These are phyloP conservation scores for Colletotrichum tofieldiae DNA, from an alignment of 2,329 filamentous ascomycete genomes.

Conservation along the genomic window DNA sequence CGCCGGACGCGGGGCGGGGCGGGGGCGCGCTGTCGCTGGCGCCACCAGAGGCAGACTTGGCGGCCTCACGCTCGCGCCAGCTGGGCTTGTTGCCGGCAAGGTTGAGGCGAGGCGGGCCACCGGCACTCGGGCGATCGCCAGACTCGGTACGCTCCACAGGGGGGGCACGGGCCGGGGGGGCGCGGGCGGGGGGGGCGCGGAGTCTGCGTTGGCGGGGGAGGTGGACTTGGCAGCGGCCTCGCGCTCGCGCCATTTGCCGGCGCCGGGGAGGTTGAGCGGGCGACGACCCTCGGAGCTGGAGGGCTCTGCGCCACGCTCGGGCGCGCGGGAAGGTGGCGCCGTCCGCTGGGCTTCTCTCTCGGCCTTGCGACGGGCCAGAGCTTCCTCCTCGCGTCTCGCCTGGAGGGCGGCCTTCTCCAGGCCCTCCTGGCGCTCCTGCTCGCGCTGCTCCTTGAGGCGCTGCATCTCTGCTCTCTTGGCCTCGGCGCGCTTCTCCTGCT, in stretches of 20 bases:
- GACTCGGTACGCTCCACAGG: constrained; percentile 63
- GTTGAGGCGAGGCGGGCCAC: constrained; percentile 72
- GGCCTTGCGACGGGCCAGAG: constrained; percentile 80
- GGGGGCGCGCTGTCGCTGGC: constrained; percentile 56
- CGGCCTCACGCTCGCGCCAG: constrained; percentile 82
- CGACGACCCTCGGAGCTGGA: constrained; percentile 45
- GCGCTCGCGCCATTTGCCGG: constrained; percentile 61
- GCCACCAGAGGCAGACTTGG: constrained; percentile 56
- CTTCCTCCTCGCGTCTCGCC: constrained; percentile 89
- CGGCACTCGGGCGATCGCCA: constrained; percentile 57
- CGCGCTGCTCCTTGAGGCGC: constrained; percentile 76
- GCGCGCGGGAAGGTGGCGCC: constrained; percentile 58
- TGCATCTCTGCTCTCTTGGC: constrained; percentile 81
- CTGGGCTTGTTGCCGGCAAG: constrained; percentile 74
- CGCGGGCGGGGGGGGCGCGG: constrained; percentile 48
- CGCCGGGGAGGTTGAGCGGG: constrained; percentile 50
- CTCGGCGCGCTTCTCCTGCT: constrained; percentile 84
- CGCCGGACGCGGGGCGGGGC: constrained; percentile 55
- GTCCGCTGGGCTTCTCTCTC: constrained; percentile 70
- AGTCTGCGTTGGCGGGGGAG: constrained; percentile 52
- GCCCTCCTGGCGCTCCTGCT: constrained; percentile 78
- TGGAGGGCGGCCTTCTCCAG: constrained; percentile 78
- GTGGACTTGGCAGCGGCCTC: constrained; percentile 51
- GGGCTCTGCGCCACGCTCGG: constrained; percentile 56
- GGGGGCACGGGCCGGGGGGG: constrained; percentile 26